Conservation (phyloP, 1,139 yeast species). For the Taphrina communis region DNA sequence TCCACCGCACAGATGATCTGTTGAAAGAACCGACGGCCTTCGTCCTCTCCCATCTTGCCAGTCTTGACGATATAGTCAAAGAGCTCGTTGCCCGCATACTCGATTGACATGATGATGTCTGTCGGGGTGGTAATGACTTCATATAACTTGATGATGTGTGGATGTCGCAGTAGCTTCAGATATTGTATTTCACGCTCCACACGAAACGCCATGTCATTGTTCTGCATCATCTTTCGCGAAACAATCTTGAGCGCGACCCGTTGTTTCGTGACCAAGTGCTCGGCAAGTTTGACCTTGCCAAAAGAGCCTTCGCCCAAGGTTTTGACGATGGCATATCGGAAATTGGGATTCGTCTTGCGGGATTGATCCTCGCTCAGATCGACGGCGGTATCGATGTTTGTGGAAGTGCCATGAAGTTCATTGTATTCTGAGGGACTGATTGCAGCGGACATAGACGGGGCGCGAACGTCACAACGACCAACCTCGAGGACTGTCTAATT, state of each 20-base stretch:
- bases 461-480: conserved; percentile 1
- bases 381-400: conserved; percentile 38
- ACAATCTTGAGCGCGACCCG: conserved; percentile 93
- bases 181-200: conserved; percentile 94
- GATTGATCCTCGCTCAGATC: conserved; percentile 37
- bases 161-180: conserved; percentile 85
- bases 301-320: conserved; percentile 97
- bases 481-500: no score
- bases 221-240: conserved; percentile 89
- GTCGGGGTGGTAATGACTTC: conserved; percentile 96
- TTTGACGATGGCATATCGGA: conserved; percentile 79
- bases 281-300: conserved; percentile 92
- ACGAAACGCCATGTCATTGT: conserved; percentile 96
- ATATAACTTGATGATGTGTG: conserved; percentile 93
- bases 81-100: conserved; percentile 93
- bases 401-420: conserved; percentile 34
- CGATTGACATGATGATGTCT: conserved; percentile 97
- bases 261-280: conserved; percentile 90
- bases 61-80: conserved; percentile 95
- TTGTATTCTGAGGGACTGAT: conserved; percentile 12
- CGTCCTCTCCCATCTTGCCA: conserved; percentile 93
- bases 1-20: conserved; percentile 98
- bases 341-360: conserved; percentile 55
- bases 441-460: conserved; percentile 5
- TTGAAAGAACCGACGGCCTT: conserved; percentile 93